Percentiles rank a stretch among this genome's conserved stretches.
phyloP scores from a whole-genome alignment of 2,329 filamentous ascomycete species.

The Ophiocordyceps polyrhachis-furcata region DNA sequence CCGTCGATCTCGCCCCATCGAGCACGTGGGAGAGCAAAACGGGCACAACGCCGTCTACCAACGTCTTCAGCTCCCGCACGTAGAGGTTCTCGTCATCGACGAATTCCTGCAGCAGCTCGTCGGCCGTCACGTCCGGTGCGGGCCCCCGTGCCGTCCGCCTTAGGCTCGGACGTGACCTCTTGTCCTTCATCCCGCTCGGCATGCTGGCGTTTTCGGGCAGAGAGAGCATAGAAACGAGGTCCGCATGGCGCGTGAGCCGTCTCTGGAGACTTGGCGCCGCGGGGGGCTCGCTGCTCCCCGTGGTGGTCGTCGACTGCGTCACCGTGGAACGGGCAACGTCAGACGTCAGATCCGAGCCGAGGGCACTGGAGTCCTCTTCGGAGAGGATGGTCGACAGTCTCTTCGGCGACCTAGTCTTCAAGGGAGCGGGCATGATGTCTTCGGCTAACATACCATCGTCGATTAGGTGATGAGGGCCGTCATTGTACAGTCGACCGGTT shows the following conservation, averaged over 20 bases:
- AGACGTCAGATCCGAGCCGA: conserved; percentile 31
- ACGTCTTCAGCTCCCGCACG: conserved; percentile 71
- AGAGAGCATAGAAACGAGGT: conserved; percentile 84
- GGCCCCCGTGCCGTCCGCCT: conserved; percentile 44
- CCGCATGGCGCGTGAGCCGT: conserved; percentile 75
- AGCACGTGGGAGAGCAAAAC: conserved; percentile 76
- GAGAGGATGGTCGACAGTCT: conserved; percentile 39
- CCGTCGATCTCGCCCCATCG: conserved; percentile 44
- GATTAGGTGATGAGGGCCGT: not conserved
- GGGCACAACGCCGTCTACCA: conserved; percentile 89
- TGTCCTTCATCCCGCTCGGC: conserved; percentile 44
- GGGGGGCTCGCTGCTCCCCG: conserved; percentile 25
- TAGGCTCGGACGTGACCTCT: conserved; percentile 61
- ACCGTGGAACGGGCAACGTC: conserved; percentile 27
- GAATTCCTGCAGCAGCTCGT: conserved; percentile 65
- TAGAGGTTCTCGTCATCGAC: conserved; percentile 73
- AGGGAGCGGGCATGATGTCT: conserved; percentile 2
- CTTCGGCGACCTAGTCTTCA: conserved; percentile 27
- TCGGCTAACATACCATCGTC: not conserved
- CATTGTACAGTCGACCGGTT: not conserved
- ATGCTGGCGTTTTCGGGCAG: conserved; percentile 38
- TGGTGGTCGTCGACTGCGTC: conserved; percentile 32
- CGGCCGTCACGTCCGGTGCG: conserved; percentile 46
- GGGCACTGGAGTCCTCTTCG: conserved; percentile 25
- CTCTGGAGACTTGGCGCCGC: conserved; percentile 38